Conservation (phyloP, 768 basidiomycete genomes). For the Psilocybe cyanescens region DNA sequence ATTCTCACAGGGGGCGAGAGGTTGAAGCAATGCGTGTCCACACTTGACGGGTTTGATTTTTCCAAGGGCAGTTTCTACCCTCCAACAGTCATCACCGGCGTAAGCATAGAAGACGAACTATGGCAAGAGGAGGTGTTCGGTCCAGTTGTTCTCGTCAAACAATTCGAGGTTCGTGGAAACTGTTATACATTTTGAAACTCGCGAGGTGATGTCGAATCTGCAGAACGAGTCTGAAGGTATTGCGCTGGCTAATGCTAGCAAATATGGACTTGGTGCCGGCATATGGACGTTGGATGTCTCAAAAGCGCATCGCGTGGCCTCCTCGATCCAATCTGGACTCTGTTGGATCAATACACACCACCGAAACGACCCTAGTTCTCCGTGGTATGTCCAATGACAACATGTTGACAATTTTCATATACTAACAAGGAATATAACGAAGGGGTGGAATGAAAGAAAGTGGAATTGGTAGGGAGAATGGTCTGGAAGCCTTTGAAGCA, state of each 20-base stretch:
- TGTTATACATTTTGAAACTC: neutral
- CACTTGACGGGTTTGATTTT: slow-evolving; percentile 74
- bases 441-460: slow-evolving; percentile 92
- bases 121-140: slow-evolving; percentile 90
- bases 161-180: slow-evolving; percentile 33
- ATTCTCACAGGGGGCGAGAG: slow-evolving; percentile 68
- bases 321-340: slow-evolving; percentile 71
- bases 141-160: slow-evolving; percentile 75
- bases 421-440: neutral
- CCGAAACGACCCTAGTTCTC: slow-evolving; percentile 87
- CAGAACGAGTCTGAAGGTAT: slow-evolving; percentile 71
- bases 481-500: slow-evolving; percentile 77
- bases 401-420: neutral
- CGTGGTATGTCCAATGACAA: slow-evolving; percentile 62
- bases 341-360: slow-evolving; percentile 93
- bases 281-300: slow-evolving; percentile 82
- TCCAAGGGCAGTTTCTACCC: slow-evolving; percentile 76
- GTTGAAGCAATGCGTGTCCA: slow-evolving; percentile 58
- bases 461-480: slow-evolving; percentile 87
- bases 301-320: slow-evolving; percentile 74
- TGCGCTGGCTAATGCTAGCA: slow-evolving; percentile 70
- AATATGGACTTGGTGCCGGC: slow-evolving; percentile 81
- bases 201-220: neutral
- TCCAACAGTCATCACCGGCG: slow-evolving; percentile 73
- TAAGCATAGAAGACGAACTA: slow-evolving; percentile 59